A percentile compares a stretch with the other conserved stretches of the same genome.
These are phyloP conservation scores for Anthoceros angustus DNA, from an alignment of 225 moss, liverwort and hornwort species.

Conservation along the genomic window DNA sequence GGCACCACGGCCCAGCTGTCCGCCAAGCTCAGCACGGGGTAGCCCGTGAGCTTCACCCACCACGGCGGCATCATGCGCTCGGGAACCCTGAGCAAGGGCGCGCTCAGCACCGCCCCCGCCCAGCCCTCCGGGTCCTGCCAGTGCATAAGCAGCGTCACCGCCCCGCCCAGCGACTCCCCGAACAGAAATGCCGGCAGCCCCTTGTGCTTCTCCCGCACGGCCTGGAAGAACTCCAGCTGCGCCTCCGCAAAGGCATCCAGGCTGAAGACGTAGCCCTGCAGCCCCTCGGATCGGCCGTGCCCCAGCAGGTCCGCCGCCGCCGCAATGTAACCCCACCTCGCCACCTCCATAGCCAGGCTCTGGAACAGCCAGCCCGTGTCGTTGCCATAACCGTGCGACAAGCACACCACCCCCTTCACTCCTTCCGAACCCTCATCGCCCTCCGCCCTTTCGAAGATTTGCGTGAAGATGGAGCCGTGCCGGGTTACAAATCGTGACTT, in stretches of 20 bases:
- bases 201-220: slow-evolving; percentile 33
- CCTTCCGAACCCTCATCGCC: too few species aligned
- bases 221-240: slow-evolving; percentile 37
- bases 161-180: slow-evolving; percentile 66
- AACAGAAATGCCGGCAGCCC: slow-evolving; percentile 44
- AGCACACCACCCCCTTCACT: slow-evolving; percentile 40
- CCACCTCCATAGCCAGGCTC: slow-evolving; percentile 23
- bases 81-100: slow-evolving; percentile 34
- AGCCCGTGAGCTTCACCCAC: slow-evolving; percentile 20
- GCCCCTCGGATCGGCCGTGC: slow-evolving; percentile 48
- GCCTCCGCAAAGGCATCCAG: slow-evolving; percentile 28
- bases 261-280: slow-evolving; percentile 21
- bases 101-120: slow-evolving; percentile 43
- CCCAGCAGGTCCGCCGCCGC: slow-evolving; percentile 64
- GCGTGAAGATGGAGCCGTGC: slow-evolving; percentile 45
- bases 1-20: slow-evolving; percentile 38
- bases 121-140: slow-evolving; percentile 57
- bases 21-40: slow-evolving; percentile 25
- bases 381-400: slow-evolving; percentile 54
- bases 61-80: slow-evolving; percentile 24
- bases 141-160: slow-evolving; percentile 40
- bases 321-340: slow-evolving; percentile 37
- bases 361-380: slow-evolving; percentile 56
- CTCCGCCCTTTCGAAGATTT: slow-evolving; percentile 29
- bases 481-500: slow-evolving; percentile 27